These are phyloP conservation scores for Ogataea hybrid DNA, from an alignment of 1,139 yeast genomes.

Conservation along the genomic window DNA sequence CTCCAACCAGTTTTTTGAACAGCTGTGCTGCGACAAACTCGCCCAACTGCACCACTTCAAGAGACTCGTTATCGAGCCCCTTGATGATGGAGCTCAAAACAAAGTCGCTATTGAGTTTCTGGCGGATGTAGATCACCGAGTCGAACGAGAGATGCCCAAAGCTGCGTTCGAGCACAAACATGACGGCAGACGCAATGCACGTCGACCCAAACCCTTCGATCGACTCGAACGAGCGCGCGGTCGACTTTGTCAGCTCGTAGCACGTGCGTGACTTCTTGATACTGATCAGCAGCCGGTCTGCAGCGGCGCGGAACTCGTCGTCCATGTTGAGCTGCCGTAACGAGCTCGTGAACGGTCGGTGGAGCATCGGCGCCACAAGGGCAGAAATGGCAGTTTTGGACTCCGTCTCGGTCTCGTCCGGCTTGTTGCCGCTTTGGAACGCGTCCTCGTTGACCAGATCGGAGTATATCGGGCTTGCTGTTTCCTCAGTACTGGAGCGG, in stretches of 20 bases:
- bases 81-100: slow-evolving; percentile 50
- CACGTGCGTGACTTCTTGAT: slow-evolving; percentile 70
- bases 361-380: slow-evolving; percentile 28
- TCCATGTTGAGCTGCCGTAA: slow-evolving; percentile 23
- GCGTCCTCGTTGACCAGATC: slow-evolving; percentile 21
- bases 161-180: slow-evolving; percentile 61
- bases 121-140: slow-evolving; percentile 55
- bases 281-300: slow-evolving; percentile 35
- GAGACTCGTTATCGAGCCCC: slow-evolving; percentile 45
- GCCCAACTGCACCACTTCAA: slow-evolving; percentile 38
- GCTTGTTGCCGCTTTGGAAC: background rate
- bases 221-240: slow-evolving; percentile 36
- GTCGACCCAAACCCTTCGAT: slow-evolving; percentile 58
- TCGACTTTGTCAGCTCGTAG: slow-evolving; percentile 41
- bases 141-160: slow-evolving; percentile 42
- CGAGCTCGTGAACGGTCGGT: slow-evolving; percentile 22
- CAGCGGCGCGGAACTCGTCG: slow-evolving; percentile 26
- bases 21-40: slow-evolving; percentile 51
- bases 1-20: slow-evolving; percentile 61
- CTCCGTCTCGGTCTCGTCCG: slow-evolving; percentile 16
- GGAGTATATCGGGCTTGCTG: slow-evolving; percentile 14
- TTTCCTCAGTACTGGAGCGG: slow-evolving; percentile 16
- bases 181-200: slow-evolving; percentile 51
- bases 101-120: slow-evolving; percentile 45
- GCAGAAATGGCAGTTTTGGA: slow-evolving; percentile 33